phyloP scores from a whole-genome alignment of 768 basidiomycete genomes.

The Filobasidium floriforme region DNA sequence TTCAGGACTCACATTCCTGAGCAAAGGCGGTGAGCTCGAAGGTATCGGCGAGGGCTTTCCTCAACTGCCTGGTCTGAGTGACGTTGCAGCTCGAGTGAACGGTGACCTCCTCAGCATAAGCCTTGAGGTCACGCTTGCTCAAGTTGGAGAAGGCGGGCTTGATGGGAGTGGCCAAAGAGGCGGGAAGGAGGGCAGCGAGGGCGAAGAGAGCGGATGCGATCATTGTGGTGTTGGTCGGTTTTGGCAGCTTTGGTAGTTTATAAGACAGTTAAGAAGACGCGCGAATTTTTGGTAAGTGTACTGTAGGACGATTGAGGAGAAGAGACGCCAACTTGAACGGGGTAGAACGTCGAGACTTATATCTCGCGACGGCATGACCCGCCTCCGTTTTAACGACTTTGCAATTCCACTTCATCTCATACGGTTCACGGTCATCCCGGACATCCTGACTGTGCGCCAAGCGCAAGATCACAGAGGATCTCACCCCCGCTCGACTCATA shows the following conservation, averaged over 20 bases:
- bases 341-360: too few relatives aligned
- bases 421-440: neutral
- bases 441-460: slow-evolving; percentile 6
- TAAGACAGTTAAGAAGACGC: too few relatives aligned
- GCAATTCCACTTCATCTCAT: too few relatives aligned
- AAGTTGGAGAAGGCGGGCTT: slow-evolving; percentile 25
- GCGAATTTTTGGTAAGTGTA: too few relatives aligned
- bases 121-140: slow-evolving; percentile 26
- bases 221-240: slow-evolving; percentile 23
- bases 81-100: slow-evolving; percentile 37
- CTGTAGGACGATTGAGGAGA: too few relatives aligned
- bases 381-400: neutral
- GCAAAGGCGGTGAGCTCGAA: slow-evolving; percentile 31
- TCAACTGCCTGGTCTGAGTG: slow-evolving; percentile 33
- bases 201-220: slow-evolving; percentile 18
- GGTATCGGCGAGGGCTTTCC: slow-evolving; percentile 32
- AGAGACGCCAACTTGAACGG: too few relatives aligned
- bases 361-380: neutral
- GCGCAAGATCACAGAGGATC: neutral
- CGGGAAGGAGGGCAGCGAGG: slow-evolving; percentile 15
- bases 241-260: too few relatives aligned
- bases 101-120: slow-evolving; percentile 26
- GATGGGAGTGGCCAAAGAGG: slow-evolving; percentile 25
- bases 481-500: too few relatives aligned
- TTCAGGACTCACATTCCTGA: slow-evolving; percentile 16